Evolutionary conservation across 345 rosid species (phyloP).

Genomic region (Schrenkiella parvula): DNA sequence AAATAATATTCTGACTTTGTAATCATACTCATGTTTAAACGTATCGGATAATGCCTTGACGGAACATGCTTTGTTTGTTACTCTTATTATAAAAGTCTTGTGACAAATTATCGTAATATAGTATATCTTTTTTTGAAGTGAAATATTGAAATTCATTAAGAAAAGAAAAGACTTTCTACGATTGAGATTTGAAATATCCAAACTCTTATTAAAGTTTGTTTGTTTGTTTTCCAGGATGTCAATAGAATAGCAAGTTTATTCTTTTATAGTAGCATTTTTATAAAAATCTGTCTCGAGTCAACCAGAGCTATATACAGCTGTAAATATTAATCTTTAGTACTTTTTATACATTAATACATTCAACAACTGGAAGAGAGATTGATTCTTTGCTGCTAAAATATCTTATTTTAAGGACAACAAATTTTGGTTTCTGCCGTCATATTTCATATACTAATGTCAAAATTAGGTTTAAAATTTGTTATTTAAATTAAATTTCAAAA

Average conservation of each 20-base stretch:
- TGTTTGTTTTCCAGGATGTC: neutral
- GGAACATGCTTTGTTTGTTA: neutral
- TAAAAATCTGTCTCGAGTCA: neutral
- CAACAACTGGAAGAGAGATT: no score
- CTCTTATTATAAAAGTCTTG: neutral
- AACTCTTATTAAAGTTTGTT: no score
- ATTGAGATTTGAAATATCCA: conserved; percentile 9
- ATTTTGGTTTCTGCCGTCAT: neutral
- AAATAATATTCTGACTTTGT: neutral
- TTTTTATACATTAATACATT: neutral
- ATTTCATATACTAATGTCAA: neutral
- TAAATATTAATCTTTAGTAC: no score
- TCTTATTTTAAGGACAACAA: neutral
- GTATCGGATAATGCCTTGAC: conserved; percentile 1
- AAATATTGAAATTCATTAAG: neutral
- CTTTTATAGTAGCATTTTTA: neutral
- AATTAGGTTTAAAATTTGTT: neutral
- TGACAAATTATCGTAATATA: neutral
- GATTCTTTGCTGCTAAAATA: neutral
- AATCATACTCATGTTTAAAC: neutral
- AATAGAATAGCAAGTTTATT: neutral
- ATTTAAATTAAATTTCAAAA: neutral
- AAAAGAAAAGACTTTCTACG: neutral
- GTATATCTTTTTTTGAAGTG: neutral
- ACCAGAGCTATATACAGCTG: neutral